Conservation (phyloP, 805 yeast species). For the Saccharomycopsis selenospora region DNA sequence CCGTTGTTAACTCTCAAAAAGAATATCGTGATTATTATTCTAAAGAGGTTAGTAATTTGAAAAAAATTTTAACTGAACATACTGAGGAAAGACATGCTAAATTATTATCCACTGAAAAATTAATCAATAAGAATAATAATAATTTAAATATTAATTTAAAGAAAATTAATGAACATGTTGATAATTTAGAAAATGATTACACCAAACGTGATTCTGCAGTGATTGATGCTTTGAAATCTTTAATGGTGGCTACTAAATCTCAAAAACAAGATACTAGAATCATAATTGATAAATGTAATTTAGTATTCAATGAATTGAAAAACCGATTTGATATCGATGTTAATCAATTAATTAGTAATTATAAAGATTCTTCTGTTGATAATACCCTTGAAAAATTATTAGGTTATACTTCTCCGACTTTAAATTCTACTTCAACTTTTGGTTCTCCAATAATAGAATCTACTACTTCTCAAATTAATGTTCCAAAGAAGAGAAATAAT, state of each 20-base stretch:
- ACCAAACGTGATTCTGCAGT: constrained; percentile 39
- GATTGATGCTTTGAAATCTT: constrained; percentile 35
- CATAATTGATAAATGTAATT: constrained; percentile 41
- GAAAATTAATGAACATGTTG: constrained; percentile 39
- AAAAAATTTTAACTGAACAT: constrained; percentile 32
- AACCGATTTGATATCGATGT: constrained; percentile 28
- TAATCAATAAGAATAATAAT: constrained; percentile 39
- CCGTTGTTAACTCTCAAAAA: constrained; percentile 43
- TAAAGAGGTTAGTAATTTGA: constrained; percentile 35
- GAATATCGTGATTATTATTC: constrained; percentile 45
- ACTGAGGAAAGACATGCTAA: constrained; percentile 32
- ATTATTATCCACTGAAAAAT: constrained; percentile 31
- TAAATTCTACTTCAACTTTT: neutral
- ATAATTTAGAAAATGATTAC: constrained; percentile 43
- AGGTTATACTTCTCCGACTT: constrained; percentile 2
- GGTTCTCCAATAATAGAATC: neutral
- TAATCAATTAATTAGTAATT: constrained; percentile 27
- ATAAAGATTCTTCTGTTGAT: constrained; percentile 24
- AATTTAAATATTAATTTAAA: constrained; percentile 45
- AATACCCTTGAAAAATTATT: constrained; percentile 11
- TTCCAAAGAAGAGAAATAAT: constrained; percentile 9
- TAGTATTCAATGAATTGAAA: constrained; percentile 36
- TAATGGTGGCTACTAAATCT: constrained; percentile 38
- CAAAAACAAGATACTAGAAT: constrained; percentile 44
- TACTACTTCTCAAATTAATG: neutral